Evolutionary conservation across 352 stramenopile species (phyloP), one percentile per base, ranked within the genome.

Genomic region (Globisporangium canariense): DNA sequence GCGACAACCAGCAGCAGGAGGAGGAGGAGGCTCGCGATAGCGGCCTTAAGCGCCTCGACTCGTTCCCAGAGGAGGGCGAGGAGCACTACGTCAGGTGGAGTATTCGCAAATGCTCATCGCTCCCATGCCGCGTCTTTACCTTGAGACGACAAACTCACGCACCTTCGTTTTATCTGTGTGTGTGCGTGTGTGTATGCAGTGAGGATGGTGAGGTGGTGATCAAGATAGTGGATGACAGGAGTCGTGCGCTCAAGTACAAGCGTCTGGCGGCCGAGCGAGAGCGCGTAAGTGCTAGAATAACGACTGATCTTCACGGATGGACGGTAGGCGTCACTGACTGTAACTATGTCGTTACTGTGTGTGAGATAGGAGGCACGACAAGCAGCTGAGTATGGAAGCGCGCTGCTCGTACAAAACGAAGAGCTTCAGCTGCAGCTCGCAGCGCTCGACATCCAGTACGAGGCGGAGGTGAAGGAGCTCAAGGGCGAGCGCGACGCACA

Each of bases 351-450:
- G 41, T 47, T 47, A 3, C 11, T 58, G 63, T 40, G 56, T n/a
- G 13, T 30, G 32, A 30, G 13, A 34, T 41, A 96, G 87, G 87
- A 96, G 43, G 64, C 89, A 36, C 75, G 76, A 0, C 82, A 94
- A 46, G 87, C 87, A 18, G 87, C 82, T 6, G 82, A 91, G 66
- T 94, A 94, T 65, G 87, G 87, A 28, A 67, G 93, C 13, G 79
- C 76, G 34, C 75, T 96, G 38, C 62, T 96, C n/a, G 77, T 87
- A 41, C 68, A 70, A 36, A 94, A 96, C 59, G 85, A 93, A 40
- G 81, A 93, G 68, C 67, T 94, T 32, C 71, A 88, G 58, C 66
- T 90, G 58, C 74, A 91, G 47, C 79, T 91, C 47, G 74, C 74
- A 51, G 77, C 84, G 50, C 67, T 93, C 52, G 79, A 88, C 60